Conservation (phyloP, 2,329 filamentous ascomycete species). For the Fusarium beomiforme region DNA sequence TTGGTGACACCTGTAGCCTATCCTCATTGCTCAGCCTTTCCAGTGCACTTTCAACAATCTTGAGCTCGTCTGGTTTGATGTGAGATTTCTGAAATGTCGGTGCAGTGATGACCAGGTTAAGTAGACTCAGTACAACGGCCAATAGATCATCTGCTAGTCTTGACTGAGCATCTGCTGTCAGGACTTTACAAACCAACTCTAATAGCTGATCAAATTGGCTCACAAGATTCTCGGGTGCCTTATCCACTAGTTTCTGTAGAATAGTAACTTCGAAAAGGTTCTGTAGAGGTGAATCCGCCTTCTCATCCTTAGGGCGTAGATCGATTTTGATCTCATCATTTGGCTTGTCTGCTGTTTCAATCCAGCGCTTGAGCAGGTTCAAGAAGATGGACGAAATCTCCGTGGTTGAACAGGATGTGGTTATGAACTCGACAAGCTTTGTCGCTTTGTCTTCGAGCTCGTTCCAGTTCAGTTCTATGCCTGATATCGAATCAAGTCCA, state of each 20-base stretch:
- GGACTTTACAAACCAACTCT: conserved; percentile 69
- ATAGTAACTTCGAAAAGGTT: conserved; percentile 68
- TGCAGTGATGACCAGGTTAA: conserved; percentile 69
- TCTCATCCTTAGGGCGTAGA: conserved; percentile 44
- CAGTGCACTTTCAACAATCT: conserved; percentile 61
- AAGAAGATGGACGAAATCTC: conserved; percentile 71
- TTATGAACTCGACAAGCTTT: conserved; percentile 61
- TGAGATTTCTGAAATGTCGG: conserved; percentile 64
- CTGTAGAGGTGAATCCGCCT: conserved; percentile 52
- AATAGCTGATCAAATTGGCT: conserved; percentile 72
- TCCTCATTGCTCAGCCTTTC: conserved; percentile 51
- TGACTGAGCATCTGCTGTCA: conserved; percentile 58
- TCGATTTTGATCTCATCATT: conserved; percentile 42
- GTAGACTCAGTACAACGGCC: conserved; percentile 66
- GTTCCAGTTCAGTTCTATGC: conserved; percentile 51
- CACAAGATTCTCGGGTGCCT: conserved; percentile 70
- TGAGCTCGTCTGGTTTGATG: conserved; percentile 54
- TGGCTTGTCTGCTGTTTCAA: conserved; percentile 49
- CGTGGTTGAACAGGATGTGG: conserved; percentile 60
- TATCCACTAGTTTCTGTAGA: conserved; percentile 72
- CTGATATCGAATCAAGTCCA: conserved; percentile 10
- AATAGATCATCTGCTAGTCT: conserved; percentile 59
- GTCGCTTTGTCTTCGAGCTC: conserved; percentile 60
- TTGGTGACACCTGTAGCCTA: conserved; percentile 58
- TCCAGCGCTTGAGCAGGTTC: conserved; percentile 66